A percentile compares a stretch with the other conserved stretches of the same genome.
phyloP scores from a whole-genome alignment of 1,284 basidiomycete genomes.

The Lentinula novae-zelandiae region DNA sequence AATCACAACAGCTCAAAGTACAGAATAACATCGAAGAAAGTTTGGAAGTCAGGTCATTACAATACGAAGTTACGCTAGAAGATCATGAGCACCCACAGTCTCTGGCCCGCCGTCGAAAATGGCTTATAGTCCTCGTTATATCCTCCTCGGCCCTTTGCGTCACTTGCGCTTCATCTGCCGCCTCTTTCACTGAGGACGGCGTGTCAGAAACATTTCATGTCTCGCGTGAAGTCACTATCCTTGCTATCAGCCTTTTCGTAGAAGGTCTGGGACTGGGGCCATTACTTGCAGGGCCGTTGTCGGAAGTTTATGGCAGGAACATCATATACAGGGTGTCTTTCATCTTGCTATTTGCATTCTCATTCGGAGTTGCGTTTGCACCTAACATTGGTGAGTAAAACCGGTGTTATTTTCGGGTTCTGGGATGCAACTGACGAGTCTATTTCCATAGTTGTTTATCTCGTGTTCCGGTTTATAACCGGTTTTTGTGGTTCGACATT shows the following conservation, averaged over 20 bases:
- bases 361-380: constrained; percentile 68
- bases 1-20: background rate
- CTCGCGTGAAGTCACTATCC: constrained; percentile 59
- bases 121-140: constrained; percentile 55
- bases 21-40: background rate
- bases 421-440: constrained; percentile 15
- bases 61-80: constrained; percentile 8
- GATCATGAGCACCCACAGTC: constrained; percentile 46
- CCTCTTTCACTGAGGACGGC: constrained; percentile 62
- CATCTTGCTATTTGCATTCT: constrained; percentile 45
- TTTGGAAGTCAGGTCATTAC: background rate
- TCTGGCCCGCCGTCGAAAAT: constrained; percentile 45
- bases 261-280: constrained; percentile 42
- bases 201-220: constrained; percentile 59
- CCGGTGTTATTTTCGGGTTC: background rate
- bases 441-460: constrained; percentile 41
- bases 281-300: constrained; percentile 52
- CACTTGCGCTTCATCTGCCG: constrained; percentile 71
- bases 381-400: constrained; percentile 46
- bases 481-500: constrained; percentile 75
- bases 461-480: constrained; percentile 69
- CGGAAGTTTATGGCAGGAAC: constrained; percentile 56
- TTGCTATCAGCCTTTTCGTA: constrained; percentile 72
- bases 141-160: constrained; percentile 56
- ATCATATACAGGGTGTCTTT: constrained; percentile 52